Evolutionary conservation across 768 basidiomycete species (phyloP), one percentile per base, ranked within the genome.

Genomic region (Cystofilobasidium macerans): DNA sequence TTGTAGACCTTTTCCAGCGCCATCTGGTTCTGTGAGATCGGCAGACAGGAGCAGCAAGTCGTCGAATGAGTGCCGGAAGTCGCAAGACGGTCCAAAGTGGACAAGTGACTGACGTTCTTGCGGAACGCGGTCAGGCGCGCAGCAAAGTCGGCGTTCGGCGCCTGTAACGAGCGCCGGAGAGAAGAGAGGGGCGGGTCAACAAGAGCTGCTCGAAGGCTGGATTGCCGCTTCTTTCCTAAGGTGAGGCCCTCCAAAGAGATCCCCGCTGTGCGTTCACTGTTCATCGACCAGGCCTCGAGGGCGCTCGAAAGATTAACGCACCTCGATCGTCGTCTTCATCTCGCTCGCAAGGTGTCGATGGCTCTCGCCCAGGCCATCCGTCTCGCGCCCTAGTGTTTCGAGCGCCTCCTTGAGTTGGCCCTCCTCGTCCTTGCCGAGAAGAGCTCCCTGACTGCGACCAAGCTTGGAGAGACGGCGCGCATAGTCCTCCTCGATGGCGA

Each of bases 401-500:
- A 98, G 76, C 1, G 88, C 84, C 69, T 82, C 83, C 38, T 88
- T 85, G 11, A 94, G 79, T 69, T 93, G 90, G 57, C 91, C 94
- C 70, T 92, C 88, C 77, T 97, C 95, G 75, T 95, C 93, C 71
- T 82, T 83, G 47, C 93, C 94, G 43, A 95, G 76, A 11, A 82
- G 71, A 66, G 80, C 71, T 28, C 51, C 51, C 30, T 54, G 51
- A 8, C 18, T 16, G 76, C 88, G 93, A 36, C 89, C 82, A 28
- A 99, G 79, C 74, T 87, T 89, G 26, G 81, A 78, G 18, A 99
- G 73, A 33, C 85, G 83, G 76, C 90, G 91, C 0, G 93, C 86
- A 73, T 97, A 98, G 42, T 98, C 94, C 72, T 97, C 92, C 76
- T 98, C 93, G 69, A 97, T 95, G 35, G 80, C 70, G 11, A 90